Evolutionary conservation across 495 filamentous ascomycete species (phyloP).

Genomic region (Aspergillus sclerotiicarbonarius): DNA sequence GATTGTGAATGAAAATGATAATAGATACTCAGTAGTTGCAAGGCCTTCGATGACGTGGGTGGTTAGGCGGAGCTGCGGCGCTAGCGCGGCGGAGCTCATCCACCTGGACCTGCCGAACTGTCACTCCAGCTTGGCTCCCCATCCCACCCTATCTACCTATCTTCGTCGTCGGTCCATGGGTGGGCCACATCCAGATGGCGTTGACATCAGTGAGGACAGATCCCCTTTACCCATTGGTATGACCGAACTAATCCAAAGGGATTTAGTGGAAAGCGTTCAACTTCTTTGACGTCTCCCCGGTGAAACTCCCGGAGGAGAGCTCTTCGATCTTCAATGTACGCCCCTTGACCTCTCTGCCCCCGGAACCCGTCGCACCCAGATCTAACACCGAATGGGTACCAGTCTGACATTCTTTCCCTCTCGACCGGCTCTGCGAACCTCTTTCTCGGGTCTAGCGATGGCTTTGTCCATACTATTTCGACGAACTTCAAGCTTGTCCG

Average conservation of each 20-base stretch:
- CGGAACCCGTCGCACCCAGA: constrained; percentile 1
- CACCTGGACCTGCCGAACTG: constrained; percentile 10
- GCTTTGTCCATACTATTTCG: constrained; percentile 80
- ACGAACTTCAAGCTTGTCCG: constrained; percentile 81
- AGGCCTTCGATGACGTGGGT: background rate
- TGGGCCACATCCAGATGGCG: constrained; percentile 42
- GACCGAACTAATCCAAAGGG: constrained; percentile 9
- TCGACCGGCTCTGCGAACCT: constrained; percentile 87
- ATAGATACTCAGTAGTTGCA: no score
- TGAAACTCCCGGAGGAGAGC: constrained; percentile 75
- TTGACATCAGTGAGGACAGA: constrained; percentile 42
- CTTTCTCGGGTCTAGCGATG: constrained; percentile 83
- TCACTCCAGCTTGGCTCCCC: constrained; percentile 12
- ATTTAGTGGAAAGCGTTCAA: constrained; percentile 96
- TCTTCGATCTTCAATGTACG: constrained; percentile 60
- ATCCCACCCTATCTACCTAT: constrained; percentile 22
- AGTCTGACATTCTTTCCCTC: constrained; percentile 65
- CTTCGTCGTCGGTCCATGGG: constrained; percentile 29
- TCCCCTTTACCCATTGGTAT: background rate
- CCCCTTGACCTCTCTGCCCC: constrained; percentile 3
- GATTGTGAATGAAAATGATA: no score
- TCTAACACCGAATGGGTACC: constrained; percentile 18
- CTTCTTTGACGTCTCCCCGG: constrained; percentile 92
- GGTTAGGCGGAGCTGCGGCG: constrained; percentile 1
- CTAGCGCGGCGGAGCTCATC: constrained; percentile 24